These are phyloP conservation scores for Fusarium sp. DNA, from an alignment of 2,329 filamentous ascomycete species.

Conservation along the genomic window DNA sequence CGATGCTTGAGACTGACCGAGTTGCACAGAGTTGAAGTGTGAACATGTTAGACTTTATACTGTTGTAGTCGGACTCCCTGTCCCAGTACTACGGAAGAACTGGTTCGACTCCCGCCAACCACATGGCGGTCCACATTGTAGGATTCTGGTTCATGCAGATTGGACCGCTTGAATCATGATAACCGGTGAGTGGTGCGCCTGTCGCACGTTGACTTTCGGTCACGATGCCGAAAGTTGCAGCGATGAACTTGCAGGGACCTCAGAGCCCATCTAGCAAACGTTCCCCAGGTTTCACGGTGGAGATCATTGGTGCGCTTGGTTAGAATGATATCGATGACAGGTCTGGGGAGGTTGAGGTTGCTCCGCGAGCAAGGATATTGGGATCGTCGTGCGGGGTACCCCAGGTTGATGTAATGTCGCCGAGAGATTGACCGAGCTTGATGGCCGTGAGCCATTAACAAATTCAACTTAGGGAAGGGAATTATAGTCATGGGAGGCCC, in stretches of 20 bases:
- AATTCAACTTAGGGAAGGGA: not conserved
- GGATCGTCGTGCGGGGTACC: slow-evolving; percentile 38
- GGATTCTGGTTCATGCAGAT: not conserved
- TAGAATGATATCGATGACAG: slow-evolving; percentile 25
- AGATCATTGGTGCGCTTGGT: slow-evolving; percentile 31
- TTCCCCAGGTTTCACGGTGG: slow-evolving; percentile 33
- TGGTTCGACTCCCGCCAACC: slow-evolving; percentile 19
- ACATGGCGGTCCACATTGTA: slow-evolving; percentile 2
- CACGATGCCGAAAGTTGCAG: slow-evolving; percentile 18
- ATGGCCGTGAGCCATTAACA: not conserved
- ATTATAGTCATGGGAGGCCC: not conserved
- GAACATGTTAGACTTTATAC: slow-evolving; percentile 25
- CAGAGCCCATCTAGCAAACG: slow-evolving; percentile 21
- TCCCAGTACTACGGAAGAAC: not conserved
- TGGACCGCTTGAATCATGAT: slow-evolving; percentile 25
- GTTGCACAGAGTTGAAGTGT: slow-evolving; percentile 2
- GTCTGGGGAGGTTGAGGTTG: slow-evolving; percentile 3
- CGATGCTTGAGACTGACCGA: not conserved
- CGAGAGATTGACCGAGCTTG: slow-evolving; percentile 18
- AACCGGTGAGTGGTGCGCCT: slow-evolving; percentile 34
- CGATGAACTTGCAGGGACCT: slow-evolving; percentile 13
- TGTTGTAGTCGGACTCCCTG: not conserved
- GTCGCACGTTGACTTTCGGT: not conserved
- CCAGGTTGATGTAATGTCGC: slow-evolving; percentile 18
- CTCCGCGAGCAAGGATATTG: slow-evolving; percentile 25